Base-by-base conservation (phyloP, 1,284 basidiomycete genomes). In the Afroboletus lepidellus region DNA sequence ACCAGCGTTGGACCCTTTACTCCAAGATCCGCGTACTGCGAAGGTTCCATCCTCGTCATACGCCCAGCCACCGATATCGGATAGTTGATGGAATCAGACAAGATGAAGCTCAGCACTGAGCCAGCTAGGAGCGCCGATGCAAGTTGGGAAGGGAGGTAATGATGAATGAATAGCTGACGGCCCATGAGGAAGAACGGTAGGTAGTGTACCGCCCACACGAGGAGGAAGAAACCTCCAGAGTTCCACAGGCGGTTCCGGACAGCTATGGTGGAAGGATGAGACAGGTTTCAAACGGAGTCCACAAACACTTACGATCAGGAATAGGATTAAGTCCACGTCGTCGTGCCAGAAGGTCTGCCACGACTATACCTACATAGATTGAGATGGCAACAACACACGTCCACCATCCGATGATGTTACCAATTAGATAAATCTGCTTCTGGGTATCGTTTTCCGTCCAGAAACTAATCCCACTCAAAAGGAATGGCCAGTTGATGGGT, bases 401-500 rank as follows among this genome's bases (percentile, higher is more conserved):
- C 94, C 96, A 99, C 95, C 96, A 99, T 21, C 91, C 90, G 58
- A 94, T 72, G 38, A 96, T 71, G 70, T 99, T 99, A 30, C 97
- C 97, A 60, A 96, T 89, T 62, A 99, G 80, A 74, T 98, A 98
- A 51, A 99, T 94, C 72, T 99, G 97, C 71, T 92, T 87, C 64
- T 91, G 85, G 16, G 78, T 77, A 13, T 88, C 84, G 57, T 80
- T 86, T 62, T 92, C 79, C 1, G 96, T 98, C 97, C 97, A 99
- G 80, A 99, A 99, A 64, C 91, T 94, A 72, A 99, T 98, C 46
- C 97, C 97, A 56, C 80, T 90, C 30, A 98, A 74, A 44, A 95
- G 79, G 83, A 99, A 98, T 1, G 97, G 97, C 97, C 97, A 99
- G 68, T 97, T 95, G 72, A 98, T 88, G 1, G 97, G 95, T 13